Percentiles rank a stretch among this genome's conserved stretches.
phyloP scores from a whole-genome alignment of 176 grass and related monocot genomes.

The Aechmea fasciata region DNA sequence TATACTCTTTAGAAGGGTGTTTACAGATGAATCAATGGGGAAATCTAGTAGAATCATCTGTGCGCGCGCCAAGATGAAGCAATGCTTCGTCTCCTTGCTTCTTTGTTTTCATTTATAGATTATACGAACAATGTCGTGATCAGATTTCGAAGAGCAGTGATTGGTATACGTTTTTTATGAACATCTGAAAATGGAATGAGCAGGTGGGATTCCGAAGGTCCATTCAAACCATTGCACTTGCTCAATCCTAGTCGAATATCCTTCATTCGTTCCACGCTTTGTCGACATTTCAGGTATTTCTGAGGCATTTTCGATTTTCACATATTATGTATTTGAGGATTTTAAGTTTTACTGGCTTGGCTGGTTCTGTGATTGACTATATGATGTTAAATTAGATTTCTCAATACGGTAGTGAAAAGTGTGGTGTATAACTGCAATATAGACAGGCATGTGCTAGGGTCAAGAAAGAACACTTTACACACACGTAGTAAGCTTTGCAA shows the following conservation, averaged over 20 bases:
- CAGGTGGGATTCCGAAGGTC: conserved; percentile 87
- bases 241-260: conserved; percentile 82
- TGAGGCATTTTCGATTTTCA: neutral
- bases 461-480: too few relatives aligned
- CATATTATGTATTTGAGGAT: neutral
- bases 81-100: neutral
- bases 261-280: conserved; percentile 75
- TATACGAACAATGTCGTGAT: neutral
- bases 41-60: too few relatives aligned
- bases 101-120: too few relatives aligned
- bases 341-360: too few relatives aligned
- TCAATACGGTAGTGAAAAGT: too few relatives aligned
- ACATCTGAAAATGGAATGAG: conserved; percentile 10
- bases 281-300: conserved; percentile 71
- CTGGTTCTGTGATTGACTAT: too few relatives aligned
- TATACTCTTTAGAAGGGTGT: too few relatives aligned
- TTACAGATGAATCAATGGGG: too few relatives aligned
- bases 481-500: too few relatives aligned
- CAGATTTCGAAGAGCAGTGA: neutral
- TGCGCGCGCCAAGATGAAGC: neutral
- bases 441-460: too few relatives aligned
- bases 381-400: too few relatives aligned
- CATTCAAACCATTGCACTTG: conserved; percentile 90
- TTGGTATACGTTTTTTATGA: neutral
- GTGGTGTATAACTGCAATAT: too few relatives aligned